A percentile compares a stretch with the other conserved stretches of the same genome.
phyloP scores from a whole-genome alignment of 306 rosid species.

The Prunus padus region DNA sequence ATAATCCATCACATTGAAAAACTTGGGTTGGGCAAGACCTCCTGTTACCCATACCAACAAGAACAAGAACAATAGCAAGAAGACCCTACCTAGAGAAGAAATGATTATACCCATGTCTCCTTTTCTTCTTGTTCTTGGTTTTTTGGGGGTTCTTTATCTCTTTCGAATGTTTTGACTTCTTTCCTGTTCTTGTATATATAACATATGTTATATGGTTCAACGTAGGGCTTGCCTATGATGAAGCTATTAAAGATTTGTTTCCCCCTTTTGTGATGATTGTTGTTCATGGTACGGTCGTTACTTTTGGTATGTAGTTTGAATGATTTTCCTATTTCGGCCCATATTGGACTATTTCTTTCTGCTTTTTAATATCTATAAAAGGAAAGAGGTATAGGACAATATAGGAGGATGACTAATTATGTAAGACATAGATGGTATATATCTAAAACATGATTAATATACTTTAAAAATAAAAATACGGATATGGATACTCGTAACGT shows the following conservation, averaged over 20 bases:
- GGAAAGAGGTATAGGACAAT: not conserved
- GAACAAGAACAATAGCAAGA: constrained; percentile 16
- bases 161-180: not conserved
- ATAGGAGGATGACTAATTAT: not conserved
- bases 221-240: not conserved
- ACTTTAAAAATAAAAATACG: too few species aligned
- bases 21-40: constrained; percentile 2
- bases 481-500: too few species aligned
- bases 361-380: not conserved
- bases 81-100: constrained; percentile 1
- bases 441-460: too few species aligned
- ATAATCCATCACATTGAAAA: constrained; percentile 32
- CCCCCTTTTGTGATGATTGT: not conserved
- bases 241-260: not conserved
- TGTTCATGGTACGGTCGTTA: not conserved
- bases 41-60: constrained; percentile 17
- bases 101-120: not conserved
- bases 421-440: not conserved
- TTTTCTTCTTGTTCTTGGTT: not conserved
- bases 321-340: not conserved
- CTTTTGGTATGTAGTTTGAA: not conserved
- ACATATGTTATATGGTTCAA: not conserved
- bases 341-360: not conserved
- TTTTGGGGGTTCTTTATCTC: not conserved
- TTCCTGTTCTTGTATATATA: not conserved